Conservation (phyloP, 805 yeast genomes). For the Maudiozyma pseudohumilis region DNA sequence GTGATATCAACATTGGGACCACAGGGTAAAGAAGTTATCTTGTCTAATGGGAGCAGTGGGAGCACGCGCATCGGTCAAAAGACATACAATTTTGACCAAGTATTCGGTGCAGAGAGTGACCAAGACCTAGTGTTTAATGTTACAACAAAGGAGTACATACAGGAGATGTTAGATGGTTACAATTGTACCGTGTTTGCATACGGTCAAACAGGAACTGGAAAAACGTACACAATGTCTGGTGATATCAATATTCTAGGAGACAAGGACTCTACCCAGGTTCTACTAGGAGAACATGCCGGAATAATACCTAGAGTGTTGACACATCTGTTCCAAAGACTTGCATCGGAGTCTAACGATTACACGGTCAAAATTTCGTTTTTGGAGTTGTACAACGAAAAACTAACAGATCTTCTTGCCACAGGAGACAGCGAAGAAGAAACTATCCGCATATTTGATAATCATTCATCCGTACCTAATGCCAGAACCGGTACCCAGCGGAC, state of each 20-base stretch:
- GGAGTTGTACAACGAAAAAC: constrained; percentile 76
- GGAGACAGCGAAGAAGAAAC: constrained; percentile 33
- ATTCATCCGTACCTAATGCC: too few species aligned
- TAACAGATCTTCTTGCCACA: constrained; percentile 48
- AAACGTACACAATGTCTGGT: constrained; percentile 68
- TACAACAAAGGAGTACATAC: constrained; percentile 46
- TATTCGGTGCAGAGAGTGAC: constrained; percentile 72
- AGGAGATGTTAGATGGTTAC: constrained; percentile 62
- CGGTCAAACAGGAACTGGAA: constrained; percentile 86
- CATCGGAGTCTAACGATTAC: constrained; percentile 36
- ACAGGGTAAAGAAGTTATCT: constrained; percentile 36
- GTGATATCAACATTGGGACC: constrained; percentile 42
- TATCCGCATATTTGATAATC: constrained; percentile 44
- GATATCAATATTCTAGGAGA: constrained; percentile 40
- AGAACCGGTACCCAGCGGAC: not conserved
- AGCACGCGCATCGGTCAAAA: constrained; percentile 27
- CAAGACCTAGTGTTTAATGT: constrained; percentile 58
- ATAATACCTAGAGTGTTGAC: constrained; percentile 51
- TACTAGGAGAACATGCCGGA: constrained; percentile 42
- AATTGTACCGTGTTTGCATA: constrained; percentile 77
- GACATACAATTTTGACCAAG: constrained; percentile 64
- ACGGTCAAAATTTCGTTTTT: constrained; percentile 64
- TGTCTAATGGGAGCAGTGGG: constrained; percentile 23
- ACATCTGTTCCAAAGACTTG: constrained; percentile 44
- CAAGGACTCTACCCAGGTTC: constrained; percentile 19